Percentiles rank a stretch among this genome's conserved stretches.
Conservation (phyloP, 441 rosid species). For the Aquilaria agallochum region DNA sequence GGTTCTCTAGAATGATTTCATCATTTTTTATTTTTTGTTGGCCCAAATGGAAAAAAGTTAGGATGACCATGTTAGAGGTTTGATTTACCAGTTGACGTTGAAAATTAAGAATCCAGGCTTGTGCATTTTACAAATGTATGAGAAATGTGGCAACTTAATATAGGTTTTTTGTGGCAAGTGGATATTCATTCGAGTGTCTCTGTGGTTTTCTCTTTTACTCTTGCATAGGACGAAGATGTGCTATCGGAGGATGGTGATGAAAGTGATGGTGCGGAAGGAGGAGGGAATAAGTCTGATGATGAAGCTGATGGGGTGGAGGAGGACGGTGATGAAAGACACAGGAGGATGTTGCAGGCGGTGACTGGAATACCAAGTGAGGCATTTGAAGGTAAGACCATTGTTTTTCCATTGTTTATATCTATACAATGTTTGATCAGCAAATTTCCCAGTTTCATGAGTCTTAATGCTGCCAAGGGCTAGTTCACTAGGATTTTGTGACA, state of each 20-base stretch:
- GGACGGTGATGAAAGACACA: slow-evolving; percentile 56
- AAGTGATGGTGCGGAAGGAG: slow-evolving; percentile 6
- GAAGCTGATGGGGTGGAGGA: slow-evolving; percentile 33
- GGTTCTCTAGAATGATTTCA: too few species aligned
- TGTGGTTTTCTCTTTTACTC: background rate
- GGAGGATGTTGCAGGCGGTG: slow-evolving; percentile 73
- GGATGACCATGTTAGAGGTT: too few species aligned
- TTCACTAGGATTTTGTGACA: background rate
- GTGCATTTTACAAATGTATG: too few species aligned
- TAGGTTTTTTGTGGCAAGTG: background rate
- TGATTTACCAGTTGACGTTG: too few species aligned
- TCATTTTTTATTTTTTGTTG: too few species aligned
- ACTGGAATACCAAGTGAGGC: slow-evolving; percentile 87
- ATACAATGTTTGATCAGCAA: background rate
- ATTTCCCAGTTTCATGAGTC: background rate
- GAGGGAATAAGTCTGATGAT: slow-evolving; percentile 14
- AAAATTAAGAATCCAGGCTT: too few species aligned
- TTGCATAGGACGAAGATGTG: slow-evolving; percentile 72
- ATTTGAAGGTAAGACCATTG: slow-evolving; percentile 47
- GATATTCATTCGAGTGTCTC: background rate
- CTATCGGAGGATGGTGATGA: slow-evolving; percentile 55
- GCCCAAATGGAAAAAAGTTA: too few species aligned
- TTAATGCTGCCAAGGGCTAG: background rate
- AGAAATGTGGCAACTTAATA: too few species aligned
- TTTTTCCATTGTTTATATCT: slow-evolving; percentile 2